A percentile compares a stretch with the other conserved stretches of the same genome.
phyloP scores from a whole-genome alignment of 331 rosid genomes.

The Phaseolus coccineus region DNA sequence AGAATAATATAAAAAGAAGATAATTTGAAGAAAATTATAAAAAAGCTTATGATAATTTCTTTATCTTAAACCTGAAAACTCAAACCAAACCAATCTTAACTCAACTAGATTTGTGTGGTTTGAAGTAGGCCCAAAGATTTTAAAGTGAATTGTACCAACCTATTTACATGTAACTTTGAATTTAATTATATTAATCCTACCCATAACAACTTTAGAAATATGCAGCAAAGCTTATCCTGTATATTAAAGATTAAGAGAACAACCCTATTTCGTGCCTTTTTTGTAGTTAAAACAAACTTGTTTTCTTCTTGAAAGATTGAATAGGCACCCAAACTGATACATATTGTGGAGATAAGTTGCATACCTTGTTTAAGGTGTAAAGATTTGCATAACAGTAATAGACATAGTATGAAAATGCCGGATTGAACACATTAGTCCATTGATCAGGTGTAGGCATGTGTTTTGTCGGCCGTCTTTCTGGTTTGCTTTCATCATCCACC shows the following conservation, averaged over 20 bases:
- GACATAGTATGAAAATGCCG: conserved; percentile 91
- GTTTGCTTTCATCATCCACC: conserved; percentile 99
- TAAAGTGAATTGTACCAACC: neutral
- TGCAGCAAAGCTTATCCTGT: neutral
- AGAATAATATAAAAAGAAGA: neutral
- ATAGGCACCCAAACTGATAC: conserved; percentile 35
- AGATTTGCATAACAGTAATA: conserved; percentile 98
- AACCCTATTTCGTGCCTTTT: neutral
- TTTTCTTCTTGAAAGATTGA: neutral
- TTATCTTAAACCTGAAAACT: neutral
- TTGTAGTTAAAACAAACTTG: neutral
- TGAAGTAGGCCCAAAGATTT: neutral
- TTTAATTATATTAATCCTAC: neutral
- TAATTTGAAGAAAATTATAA: neutral
- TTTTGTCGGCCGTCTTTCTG: conserved; percentile 97
- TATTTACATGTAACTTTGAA: neutral
- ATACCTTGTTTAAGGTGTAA: conserved; percentile 88
- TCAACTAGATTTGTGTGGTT: neutral
- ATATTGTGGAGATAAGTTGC: conserved; percentile 28
- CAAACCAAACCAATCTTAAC: neutral
- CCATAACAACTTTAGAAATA: neutral
- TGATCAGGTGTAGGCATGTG: conserved; percentile 99
- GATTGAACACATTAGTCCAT: conserved; percentile 95
- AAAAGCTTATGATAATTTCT: neutral
- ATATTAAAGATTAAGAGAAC: conserved; percentile 1